phyloP scores from a whole-genome alignment of 31 red algal genomes.

The Porphyra umbilicalis region DNA sequence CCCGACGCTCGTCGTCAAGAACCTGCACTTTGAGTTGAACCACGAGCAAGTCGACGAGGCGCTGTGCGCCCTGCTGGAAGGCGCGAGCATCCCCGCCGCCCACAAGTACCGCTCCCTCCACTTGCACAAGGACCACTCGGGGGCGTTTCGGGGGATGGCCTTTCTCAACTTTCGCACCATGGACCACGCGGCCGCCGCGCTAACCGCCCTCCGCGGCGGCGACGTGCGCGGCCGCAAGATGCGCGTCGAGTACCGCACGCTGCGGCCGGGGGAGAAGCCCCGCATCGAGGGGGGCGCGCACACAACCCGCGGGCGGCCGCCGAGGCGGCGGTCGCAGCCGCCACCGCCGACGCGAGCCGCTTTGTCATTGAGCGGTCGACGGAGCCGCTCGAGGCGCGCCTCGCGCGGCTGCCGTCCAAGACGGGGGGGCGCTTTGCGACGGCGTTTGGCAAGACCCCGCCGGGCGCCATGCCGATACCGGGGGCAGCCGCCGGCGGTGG shows the following conservation, averaged over 20 bases:
- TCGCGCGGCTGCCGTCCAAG: background rate
- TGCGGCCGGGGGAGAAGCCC: constrained; percentile 25
- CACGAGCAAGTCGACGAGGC: background rate
- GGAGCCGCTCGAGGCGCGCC: background rate
- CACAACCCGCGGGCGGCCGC: background rate
- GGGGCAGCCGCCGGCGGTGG: background rate
- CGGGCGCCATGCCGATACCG: background rate
- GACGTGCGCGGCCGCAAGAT: constrained; percentile 51
- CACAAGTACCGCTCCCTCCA: background rate
- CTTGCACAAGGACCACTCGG: constrained; percentile 7
- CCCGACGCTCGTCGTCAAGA: background rate
- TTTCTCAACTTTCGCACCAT: constrained; percentile 55
- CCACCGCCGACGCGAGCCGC: background rate
- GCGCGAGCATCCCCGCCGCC: background rate
- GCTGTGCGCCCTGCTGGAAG: background rate
- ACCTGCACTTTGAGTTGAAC: background rate
- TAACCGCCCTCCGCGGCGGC: constrained; percentile 44
- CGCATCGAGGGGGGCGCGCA: background rate
- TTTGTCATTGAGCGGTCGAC: background rate
- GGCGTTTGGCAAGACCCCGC: background rate
- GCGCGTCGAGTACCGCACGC: constrained; percentile 51
- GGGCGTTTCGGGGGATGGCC: constrained; percentile 55
- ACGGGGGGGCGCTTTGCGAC: background rate
- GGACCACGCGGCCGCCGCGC: constrained; percentile 41
- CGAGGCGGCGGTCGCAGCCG: background rate